These are phyloP conservation scores for Pleurotus ostreatus DNA, from an alignment of 768 basidiomycete genomes.

Conservation along the genomic window DNA sequence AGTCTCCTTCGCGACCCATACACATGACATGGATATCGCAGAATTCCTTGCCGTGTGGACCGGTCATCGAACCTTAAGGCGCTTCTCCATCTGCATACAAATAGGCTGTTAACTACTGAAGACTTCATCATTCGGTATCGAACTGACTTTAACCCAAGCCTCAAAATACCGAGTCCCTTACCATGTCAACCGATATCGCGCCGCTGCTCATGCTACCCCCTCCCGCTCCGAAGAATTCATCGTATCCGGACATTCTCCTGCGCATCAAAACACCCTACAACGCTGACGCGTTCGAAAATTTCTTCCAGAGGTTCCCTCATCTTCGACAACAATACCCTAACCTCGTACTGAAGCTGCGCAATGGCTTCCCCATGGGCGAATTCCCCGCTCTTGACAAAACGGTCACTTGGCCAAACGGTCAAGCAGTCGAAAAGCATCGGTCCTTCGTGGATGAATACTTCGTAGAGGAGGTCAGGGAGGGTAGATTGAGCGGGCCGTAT, in stretches of 20 bases:
- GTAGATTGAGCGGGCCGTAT: conserved; percentile 16
- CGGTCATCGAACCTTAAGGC: no score
- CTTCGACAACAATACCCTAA: background rate
- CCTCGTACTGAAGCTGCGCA: background rate
- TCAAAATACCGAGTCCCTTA: no score
- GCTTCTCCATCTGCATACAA: no score
- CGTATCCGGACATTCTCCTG: background rate
- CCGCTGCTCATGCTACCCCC: background rate
- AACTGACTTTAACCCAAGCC: no score
- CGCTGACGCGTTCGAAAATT: conserved; percentile 8
- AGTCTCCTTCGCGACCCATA: no score
- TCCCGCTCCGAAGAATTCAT: background rate
- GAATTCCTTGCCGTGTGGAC: no score
- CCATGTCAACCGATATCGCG: background rate
- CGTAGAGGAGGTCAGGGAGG: conserved; percentile 8
- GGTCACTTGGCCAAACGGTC: conserved; percentile 7
- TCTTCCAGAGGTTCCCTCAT: background rate
- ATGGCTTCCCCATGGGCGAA: conserved; percentile 14
- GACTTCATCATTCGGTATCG: no score
- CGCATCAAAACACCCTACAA: conserved; percentile 16
- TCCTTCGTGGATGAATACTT: conserved; percentile 10
- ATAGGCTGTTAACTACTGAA: no score
- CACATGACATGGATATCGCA: no score
- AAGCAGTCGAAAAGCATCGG: background rate
- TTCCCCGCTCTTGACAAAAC: background rate